Percentiles rank a stretch among this genome's conserved stretches.
These are phyloP conservation scores for Penicillium sp. DNA, from an alignment of 2,329 filamentous ascomycete genomes.

Conservation along the genomic window DNA sequence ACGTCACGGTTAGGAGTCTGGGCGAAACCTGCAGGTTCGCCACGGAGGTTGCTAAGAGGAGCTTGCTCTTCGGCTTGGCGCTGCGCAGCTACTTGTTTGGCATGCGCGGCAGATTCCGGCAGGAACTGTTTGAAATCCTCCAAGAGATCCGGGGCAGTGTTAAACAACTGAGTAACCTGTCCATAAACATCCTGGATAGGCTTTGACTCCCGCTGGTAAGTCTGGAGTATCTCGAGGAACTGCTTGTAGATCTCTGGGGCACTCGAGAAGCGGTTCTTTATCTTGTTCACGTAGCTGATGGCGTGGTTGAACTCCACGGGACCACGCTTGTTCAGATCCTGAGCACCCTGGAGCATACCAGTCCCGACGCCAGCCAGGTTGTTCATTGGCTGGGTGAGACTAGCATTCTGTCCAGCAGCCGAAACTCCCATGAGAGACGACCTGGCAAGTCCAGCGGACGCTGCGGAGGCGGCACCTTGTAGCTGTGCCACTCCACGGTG, in stretches of 20 bases:
- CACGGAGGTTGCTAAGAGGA: conserved; percentile 62
- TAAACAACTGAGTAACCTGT: conserved; percentile 92
- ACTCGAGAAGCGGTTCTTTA: conserved; percentile 97
- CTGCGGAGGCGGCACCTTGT: conserved; percentile 63
- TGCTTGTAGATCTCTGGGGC: conserved; percentile 99
- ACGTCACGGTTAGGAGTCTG: conserved; percentile 53
- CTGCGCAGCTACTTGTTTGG: conserved; percentile 58
- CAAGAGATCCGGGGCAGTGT: conserved; percentile 85
- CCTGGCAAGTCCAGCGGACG: conserved; percentile 49
- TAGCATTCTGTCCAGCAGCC: conserved; percentile 43
- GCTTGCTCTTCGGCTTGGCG: conserved; percentile 66
- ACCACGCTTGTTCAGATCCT: conserved; percentile 74
- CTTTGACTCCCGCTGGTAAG: conserved; percentile 95
- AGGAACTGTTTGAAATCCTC: conserved; percentile 99
- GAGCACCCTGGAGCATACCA: conserved; percentile 56
- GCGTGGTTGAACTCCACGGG: conserved; percentile 99
- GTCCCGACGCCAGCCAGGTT: conserved; percentile 60
- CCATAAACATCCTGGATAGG: conserved; percentile 98
- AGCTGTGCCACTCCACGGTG: conserved; percentile 65
- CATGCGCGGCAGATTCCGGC: conserved; percentile 77
- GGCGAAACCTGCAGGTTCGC: conserved; percentile 48
- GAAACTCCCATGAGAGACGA: conserved; percentile 50
- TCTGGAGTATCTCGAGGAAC: conserved; percentile 96
- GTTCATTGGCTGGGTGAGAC: conserved; percentile 53
- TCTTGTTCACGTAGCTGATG: conserved; percentile 99